Conservation (phyloP, 192 early-diverging fungal species). For the Paraglomus brasilianum region DNA sequence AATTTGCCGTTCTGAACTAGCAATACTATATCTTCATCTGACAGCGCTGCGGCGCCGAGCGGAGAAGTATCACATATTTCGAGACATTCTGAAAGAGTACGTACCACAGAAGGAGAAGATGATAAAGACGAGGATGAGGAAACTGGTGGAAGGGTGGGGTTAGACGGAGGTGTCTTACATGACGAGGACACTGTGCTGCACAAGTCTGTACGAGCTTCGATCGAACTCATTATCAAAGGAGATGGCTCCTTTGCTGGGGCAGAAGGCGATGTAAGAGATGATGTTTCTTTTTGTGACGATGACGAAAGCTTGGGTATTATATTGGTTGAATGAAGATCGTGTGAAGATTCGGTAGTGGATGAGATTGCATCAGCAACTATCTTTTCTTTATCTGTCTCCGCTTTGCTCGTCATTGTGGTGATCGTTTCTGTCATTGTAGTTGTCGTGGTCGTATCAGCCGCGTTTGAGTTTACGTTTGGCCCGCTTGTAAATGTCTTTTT, state of each 20-base stretch:
- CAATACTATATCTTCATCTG: slow-evolving; percentile 74
- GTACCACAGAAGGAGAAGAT: slow-evolving; percentile 27
- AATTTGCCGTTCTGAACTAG: slow-evolving; percentile 74
- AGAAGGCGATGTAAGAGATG: no score
- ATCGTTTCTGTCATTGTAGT: slow-evolving; percentile 37
- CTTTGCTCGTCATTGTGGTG: slow-evolving; percentile 40
- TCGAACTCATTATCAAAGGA: no score
- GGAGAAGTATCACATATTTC: slow-evolving; percentile 44
- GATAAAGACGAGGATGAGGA: slow-evolving; percentile 9
- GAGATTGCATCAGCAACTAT: neutral
- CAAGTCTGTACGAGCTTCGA: no score
- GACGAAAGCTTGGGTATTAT: no score
- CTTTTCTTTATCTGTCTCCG: slow-evolving; percentile 6
- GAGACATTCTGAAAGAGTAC: slow-evolving; percentile 47
- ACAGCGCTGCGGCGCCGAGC: slow-evolving; percentile 45
- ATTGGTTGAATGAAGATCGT: no score
- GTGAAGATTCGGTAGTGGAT: no score
- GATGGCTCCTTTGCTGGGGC: no score
- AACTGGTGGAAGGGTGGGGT: neutral
- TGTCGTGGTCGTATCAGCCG: slow-evolving; percentile 24
- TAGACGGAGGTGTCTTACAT: slow-evolving; percentile 13
- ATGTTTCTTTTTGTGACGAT: no score
- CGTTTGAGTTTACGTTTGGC: neutral
- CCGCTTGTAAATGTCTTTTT: slow-evolving; percentile 11
- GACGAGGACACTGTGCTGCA: neutral